These are phyloP conservation scores for Metschnikowia bowlesiae DNA, from an alignment of 805 yeast species.

Conservation along the genomic window DNA sequence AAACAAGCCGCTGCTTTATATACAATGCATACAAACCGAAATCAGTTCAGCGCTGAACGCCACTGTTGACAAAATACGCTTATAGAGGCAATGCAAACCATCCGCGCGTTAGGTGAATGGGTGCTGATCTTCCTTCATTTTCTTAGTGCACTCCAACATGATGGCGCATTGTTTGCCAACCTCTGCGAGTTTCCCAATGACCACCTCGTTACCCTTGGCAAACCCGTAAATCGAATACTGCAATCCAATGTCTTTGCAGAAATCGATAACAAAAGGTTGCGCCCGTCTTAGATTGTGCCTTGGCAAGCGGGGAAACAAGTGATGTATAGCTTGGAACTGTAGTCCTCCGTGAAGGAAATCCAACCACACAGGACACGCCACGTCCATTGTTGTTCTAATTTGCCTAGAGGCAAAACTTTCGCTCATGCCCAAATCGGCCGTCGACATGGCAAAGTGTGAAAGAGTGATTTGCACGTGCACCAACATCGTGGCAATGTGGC, in stretches of 20 bases:
- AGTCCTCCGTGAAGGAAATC: slow-evolving; percentile 90
- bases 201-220: slow-evolving; percentile 68
- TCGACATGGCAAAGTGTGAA: slow-evolving; percentile 91
- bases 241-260: slow-evolving; percentile 73
- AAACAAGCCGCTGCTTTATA: not conserved
- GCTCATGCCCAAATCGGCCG: slow-evolving; percentile 75
- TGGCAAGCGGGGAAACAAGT: slow-evolving; percentile 83
- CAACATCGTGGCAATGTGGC: slow-evolving; percentile 80
- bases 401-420: slow-evolving; percentile 80
- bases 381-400: slow-evolving; percentile 90
- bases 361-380: slow-evolving; percentile 88
- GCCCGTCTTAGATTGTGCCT: slow-evolving; percentile 78
- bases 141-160: slow-evolving; percentile 65
- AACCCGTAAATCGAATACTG: slow-evolving; percentile 83
- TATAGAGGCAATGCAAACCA: not conserved
- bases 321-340: slow-evolving; percentile 89
- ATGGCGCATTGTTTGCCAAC: slow-evolving; percentile 77
- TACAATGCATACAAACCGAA: not conserved
- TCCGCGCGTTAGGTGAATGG: slow-evolving; percentile 2
- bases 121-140: slow-evolving; percentile 52
- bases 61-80: not conserved
- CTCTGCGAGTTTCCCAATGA: slow-evolving; percentile 64
- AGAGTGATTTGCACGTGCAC: slow-evolving; percentile 92
- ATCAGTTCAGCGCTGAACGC: not conserved
- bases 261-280: slow-evolving; percentile 67